Conservation (phyloP, 1,284 basidiomycete genomes). For the Malassezia slooffiae region DNA sequence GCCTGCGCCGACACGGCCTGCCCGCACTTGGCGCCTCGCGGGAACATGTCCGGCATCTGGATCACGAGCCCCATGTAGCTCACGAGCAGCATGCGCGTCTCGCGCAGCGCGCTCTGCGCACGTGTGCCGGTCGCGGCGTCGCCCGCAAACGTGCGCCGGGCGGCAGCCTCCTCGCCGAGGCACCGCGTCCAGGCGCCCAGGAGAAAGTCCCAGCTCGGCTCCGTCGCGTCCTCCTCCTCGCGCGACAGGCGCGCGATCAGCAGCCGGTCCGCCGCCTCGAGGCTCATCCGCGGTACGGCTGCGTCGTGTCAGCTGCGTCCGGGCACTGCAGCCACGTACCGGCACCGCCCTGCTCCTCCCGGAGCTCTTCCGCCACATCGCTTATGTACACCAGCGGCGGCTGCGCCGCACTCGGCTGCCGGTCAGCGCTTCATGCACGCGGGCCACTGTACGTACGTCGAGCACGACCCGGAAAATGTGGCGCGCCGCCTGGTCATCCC, state of each 20-base stretch:
- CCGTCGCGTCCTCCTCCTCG: slow-evolving; percentile 57
- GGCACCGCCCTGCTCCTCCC: slow-evolving; percentile 57
- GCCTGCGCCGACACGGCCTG: slow-evolving; percentile 51
- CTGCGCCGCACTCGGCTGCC: too few relatives aligned
- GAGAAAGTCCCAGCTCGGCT: slow-evolving; percentile 83
- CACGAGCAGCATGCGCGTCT: slow-evolving; percentile 55
- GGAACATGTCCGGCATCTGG: slow-evolving; percentile 84
- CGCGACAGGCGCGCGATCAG: slow-evolving; percentile 78
- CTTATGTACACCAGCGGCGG: slow-evolving; percentile 64
- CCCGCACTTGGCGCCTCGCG: slow-evolving; percentile 46
- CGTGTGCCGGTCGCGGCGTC: not conserved
- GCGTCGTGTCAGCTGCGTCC: not conserved
- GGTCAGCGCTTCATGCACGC: too few relatives aligned
- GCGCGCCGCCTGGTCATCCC: slow-evolving; percentile 4
- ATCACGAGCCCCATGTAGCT: slow-evolving; percentile 81
- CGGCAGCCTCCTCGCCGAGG: slow-evolving; percentile 24
- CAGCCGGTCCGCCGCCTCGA: slow-evolving; percentile 59
- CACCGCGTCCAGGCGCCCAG: slow-evolving; percentile 72
- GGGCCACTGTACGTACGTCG: not conserved
- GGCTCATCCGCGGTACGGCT: slow-evolving; percentile 6
- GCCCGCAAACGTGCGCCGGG: slow-evolving; percentile 9
- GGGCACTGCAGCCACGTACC: slow-evolving; percentile 14
- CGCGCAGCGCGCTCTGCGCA: slow-evolving; percentile 9
- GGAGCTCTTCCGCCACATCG: slow-evolving; percentile 60
- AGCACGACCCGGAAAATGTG: slow-evolving; percentile 3